Percentiles rank a stretch among this genome's conserved stretches.
Evolutionary conservation across 2,329 filamentous ascomycete genomes (phyloP).

Genomic region (Colletotrichum spaethianum): DNA sequence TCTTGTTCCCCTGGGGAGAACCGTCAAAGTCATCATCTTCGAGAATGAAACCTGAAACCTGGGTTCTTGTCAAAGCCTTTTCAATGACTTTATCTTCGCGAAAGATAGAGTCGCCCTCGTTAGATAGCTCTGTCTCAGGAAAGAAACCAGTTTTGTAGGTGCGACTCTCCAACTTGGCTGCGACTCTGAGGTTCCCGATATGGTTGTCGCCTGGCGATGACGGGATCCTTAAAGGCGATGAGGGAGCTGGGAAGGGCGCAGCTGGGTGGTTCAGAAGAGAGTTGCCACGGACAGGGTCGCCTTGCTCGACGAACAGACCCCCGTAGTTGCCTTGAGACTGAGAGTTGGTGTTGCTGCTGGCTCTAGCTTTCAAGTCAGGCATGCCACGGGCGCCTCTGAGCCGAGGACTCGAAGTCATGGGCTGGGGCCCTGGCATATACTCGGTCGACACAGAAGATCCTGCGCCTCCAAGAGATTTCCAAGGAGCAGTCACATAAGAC

Average conservation of each 20-base stretch:
- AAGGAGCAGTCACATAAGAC: background rate
- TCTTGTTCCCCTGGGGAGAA: background rate
- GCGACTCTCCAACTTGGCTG: slow-evolving; percentile 8
- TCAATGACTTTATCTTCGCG: background rate
- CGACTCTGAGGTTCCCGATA: background rate
- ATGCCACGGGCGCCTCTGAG: background rate
- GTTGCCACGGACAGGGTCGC: background rate
- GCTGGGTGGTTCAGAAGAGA: background rate
- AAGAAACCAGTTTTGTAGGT: slow-evolving; percentile 4
- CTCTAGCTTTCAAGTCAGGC: background rate
- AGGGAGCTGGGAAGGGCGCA: background rate
- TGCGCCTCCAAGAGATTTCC: background rate
- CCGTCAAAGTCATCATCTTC: slow-evolving; percentile 14
- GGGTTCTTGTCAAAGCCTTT: background rate
- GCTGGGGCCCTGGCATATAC: background rate
- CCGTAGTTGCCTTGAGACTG: background rate
- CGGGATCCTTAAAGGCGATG: slow-evolving; percentile 3
- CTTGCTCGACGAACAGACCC: slow-evolving; percentile 8
- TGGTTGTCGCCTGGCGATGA: background rate
- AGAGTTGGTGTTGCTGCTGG: background rate
- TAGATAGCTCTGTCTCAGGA: background rate
- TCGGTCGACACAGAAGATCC: background rate
- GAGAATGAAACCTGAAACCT: slow-evolving; percentile 17
- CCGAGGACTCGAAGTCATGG: background rate
- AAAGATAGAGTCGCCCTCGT: too few relatives aligned